These are phyloP conservation scores for Trypanosoma cruzi DNA, from an alignment of 208 protist species.

Conservation along the genomic window DNA sequence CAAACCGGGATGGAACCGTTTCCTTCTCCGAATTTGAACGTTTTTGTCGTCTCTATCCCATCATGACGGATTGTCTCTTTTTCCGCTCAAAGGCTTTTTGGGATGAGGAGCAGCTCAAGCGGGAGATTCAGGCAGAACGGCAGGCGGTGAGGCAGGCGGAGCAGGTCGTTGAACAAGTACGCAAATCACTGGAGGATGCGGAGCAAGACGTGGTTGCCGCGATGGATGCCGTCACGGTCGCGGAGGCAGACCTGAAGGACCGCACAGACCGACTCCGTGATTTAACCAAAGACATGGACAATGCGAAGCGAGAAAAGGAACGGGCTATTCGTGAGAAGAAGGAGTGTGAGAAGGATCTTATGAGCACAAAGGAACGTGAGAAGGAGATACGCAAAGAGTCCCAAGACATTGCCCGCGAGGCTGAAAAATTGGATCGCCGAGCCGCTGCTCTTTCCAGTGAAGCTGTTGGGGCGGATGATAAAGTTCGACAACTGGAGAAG, in stretches of 20 bases:
- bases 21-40: conserved; percentile 91
- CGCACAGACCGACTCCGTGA: conserved; percentile 82
- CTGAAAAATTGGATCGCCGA: conserved; percentile 77
- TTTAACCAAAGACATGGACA: conserved; percentile 81
- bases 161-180: conserved; percentile 53
- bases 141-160: conserved; percentile 73
- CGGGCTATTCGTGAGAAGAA: conserved; percentile 76
- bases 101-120: conserved; percentile 88
- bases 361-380: conserved; percentile 69
- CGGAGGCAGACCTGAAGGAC: conserved; percentile 81
- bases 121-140: conserved; percentile 80
- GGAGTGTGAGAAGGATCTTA: conserved; percentile 78
- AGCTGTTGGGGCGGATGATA: conserved; percentile 77
- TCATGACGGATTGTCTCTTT: conserved; percentile 92
- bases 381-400: conserved; percentile 72
- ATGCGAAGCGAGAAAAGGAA: conserved; percentile 77
- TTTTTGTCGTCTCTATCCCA: conserved; percentile 88
- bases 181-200: conserved; percentile 49
- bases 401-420: conserved; percentile 75
- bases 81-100: conserved; percentile 92
- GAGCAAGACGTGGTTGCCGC: conserved; percentile 66
- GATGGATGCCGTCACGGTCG: conserved; percentile 51
- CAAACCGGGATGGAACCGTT: conserved; percentile 83
- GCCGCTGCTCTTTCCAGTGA: conserved; percentile 60
- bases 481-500: conserved; percentile 86